These are phyloP conservation scores for Noccaea caerulescens DNA, from an alignment of 345 rosid genomes.

Conservation along the genomic window DNA sequence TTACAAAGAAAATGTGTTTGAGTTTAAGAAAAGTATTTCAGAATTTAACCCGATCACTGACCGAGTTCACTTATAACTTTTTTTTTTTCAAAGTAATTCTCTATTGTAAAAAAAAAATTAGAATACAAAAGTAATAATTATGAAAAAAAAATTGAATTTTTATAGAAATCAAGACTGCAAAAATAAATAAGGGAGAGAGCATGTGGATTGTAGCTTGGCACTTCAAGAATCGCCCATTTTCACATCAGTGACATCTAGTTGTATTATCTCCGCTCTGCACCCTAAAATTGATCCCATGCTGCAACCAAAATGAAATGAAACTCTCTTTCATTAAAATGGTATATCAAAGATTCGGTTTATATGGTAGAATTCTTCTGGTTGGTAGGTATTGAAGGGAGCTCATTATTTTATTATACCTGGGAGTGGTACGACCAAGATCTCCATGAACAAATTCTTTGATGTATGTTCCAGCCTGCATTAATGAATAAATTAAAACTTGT, in stretches of 20 bases:
- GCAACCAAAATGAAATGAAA: constrained; percentile 34
- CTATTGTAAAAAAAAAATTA: not conserved
- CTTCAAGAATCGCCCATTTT: constrained; percentile 78
- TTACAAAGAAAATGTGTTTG: too few species aligned
- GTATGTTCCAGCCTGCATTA: constrained; percentile 89
- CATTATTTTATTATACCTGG: constrained; percentile 57
- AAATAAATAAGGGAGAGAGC: constrained; percentile 7
- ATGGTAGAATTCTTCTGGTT: not conserved
- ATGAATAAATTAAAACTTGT: constrained; percentile 2
- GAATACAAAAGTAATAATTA: constrained; percentile 5
- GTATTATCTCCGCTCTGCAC: constrained; percentile 92
- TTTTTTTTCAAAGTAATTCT: not conserved
- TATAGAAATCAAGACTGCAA: not conserved
- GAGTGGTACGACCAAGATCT: constrained; percentile 91
- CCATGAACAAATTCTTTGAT: constrained; percentile 98
- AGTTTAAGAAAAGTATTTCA: not conserved
- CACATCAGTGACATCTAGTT: constrained; percentile 88
- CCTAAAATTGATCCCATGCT: constrained; percentile 85
- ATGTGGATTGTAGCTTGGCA: constrained; percentile 1
- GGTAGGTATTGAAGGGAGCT: not conserved
- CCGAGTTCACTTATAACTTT: constrained; percentile 1
- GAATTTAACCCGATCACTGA: not conserved
- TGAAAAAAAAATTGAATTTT: not conserved
- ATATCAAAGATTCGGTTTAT: not conserved
- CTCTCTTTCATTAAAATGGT: constrained; percentile 8